Evolutionary conservation across 306 rosid genomes (phyloP).

Genomic region (Sicyos edulis): DNA sequence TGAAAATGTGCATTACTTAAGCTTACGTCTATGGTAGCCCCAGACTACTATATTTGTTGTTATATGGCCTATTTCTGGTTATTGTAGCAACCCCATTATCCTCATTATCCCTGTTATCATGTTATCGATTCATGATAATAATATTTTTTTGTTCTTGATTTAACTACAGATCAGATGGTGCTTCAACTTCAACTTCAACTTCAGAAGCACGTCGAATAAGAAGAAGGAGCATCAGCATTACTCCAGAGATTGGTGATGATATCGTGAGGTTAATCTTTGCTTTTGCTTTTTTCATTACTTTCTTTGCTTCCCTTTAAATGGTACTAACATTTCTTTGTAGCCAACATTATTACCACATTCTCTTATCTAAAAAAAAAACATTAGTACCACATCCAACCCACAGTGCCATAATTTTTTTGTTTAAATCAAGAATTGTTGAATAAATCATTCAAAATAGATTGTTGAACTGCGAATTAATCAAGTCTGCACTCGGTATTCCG

Average conservation of each 20-base stretch:
- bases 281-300: slow-evolving; percentile 28
- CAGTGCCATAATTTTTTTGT: neutral
- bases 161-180: slow-evolving; percentile 73
- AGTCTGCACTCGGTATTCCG: too few relatives aligned
- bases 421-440: too few relatives aligned
- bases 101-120: neutral
- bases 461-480: slow-evolving; percentile 14
- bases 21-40: neutral
- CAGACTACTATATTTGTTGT: neutral
- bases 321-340: too few relatives aligned
- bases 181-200: too few relatives aligned
- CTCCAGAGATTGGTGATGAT: slow-evolving; percentile 98
- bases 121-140: neutral
- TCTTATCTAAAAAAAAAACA: too few relatives aligned
- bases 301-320: slow-evolving; percentile 5
- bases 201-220: slow-evolving; percentile 80
- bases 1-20: neutral
- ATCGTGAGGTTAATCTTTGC: slow-evolving; percentile 76
- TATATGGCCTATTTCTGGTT: too few relatives aligned
- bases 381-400: neutral
- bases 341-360: neutral
- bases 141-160: slow-evolving; percentile 11
- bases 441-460: neutral
- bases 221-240: slow-evolving; percentile 97
- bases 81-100: neutral